Conservation (phyloP, 2,329 filamentous ascomycete genomes). For the Chaetomium globosum region DNA sequence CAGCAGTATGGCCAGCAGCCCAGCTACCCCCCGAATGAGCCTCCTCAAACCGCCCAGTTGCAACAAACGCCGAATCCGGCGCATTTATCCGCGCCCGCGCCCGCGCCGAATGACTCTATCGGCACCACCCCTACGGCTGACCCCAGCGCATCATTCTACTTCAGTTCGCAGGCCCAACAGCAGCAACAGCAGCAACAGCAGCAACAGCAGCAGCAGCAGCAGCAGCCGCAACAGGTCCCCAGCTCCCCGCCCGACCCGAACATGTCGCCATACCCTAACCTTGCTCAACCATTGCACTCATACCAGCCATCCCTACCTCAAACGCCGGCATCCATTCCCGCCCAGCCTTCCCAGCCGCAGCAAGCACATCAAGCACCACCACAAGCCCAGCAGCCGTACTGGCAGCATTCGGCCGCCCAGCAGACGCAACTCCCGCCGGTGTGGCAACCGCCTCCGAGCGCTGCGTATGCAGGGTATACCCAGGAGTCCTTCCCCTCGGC, state of each 20-base stretch:
- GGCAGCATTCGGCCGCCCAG: slow-evolving; percentile 50
- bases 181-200: too few relatives aligned
- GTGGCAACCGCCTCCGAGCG: slow-evolving; percentile 46
- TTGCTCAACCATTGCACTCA: slow-evolving; percentile 53
- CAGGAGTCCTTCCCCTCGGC: slow-evolving; percentile 68
- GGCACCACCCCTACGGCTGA: slow-evolving; percentile 49
- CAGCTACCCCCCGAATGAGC: slow-evolving; percentile 38
- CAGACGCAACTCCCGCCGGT: slow-evolving; percentile 47
- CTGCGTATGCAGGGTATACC: slow-evolving; percentile 54
- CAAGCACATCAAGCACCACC: slow-evolving; percentile 40
- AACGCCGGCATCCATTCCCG: slow-evolving; percentile 45
- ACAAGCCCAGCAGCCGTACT: slow-evolving; percentile 49
- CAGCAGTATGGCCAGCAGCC: slow-evolving; percentile 46
- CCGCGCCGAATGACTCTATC: slow-evolving; percentile 41
- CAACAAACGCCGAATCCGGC: slow-evolving; percentile 41
- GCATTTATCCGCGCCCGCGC: slow-evolving; percentile 41
- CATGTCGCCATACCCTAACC: slow-evolving; percentile 57
- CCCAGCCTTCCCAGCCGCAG: slow-evolving; percentile 43
- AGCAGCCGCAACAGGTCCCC: slow-evolving; percentile 41
- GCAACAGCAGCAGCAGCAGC: slow-evolving; percentile 41
- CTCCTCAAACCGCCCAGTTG: slow-evolving; percentile 39
- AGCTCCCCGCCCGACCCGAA: slow-evolving; percentile 48
- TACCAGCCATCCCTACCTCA: slow-evolving; percentile 50
- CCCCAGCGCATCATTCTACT: slow-evolving; percentile 62
- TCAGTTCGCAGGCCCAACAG: slow-evolving; percentile 44